Evolutionary conservation across 148 eudicot species (phyloP), one percentile per base, ranked within the genome.

Genomic region (Beta vulgaris): DNA sequence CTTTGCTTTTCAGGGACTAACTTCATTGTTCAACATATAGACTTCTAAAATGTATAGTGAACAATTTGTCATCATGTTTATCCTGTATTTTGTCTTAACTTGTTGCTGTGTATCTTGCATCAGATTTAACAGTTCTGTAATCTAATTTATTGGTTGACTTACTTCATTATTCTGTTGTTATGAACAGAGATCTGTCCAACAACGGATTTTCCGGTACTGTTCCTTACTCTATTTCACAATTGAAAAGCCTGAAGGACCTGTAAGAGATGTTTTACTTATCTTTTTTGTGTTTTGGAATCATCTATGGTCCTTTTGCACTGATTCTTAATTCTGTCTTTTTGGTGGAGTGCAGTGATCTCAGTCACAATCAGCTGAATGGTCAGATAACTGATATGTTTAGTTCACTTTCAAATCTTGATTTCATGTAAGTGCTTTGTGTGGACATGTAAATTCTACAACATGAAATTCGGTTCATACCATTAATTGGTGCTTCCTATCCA

Each of bases 201-300:
- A 87, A 86, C 78, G 82, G 62, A 74, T 85, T 86, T 68, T 76
- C 73, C 35, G 91, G 91, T 36, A 46, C 75, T 43, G 78, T 90
- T 68, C 93, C 91, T 15, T 90, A 83, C 72, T 90, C 93, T 62
- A 74, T 90, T 68, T 83, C 91, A 69, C 87, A 81, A 69, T 86
- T 90, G 88, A 81, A 73, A 40, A 72, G 55, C 69, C 84, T 90
- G 35, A 82, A 83, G 69, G 72, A 78, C 72, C 80, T 90, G 93
- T 90, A 80, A 87, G 87, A 46, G 62, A 40, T 77, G 54, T 66
- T 77, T 71, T 19, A 43, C 54, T 34, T 21, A 49, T 25, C 42
- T 48, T 51, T 73, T 21, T 61, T 16, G 44, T 16, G 32, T 63
- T 19, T 43, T 32, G 55, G 1, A 61, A 40, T 63, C 74, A 58